Percentiles rank a stretch among this genome's conserved stretches.
phyloP scores from a whole-genome alignment of 1,139 yeast genomes.

The Candida anutae region DNA sequence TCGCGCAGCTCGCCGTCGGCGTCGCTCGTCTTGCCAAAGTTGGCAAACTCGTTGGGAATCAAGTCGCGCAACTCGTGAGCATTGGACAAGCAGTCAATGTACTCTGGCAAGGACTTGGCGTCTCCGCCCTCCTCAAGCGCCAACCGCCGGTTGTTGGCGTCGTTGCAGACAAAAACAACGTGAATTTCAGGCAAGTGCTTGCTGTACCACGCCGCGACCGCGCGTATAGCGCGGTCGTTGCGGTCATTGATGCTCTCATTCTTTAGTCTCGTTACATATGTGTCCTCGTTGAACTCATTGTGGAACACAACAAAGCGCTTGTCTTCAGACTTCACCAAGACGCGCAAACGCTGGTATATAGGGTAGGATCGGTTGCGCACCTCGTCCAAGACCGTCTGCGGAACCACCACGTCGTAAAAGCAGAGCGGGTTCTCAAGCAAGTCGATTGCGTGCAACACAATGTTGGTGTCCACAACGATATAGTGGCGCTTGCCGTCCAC shows the following conservation, averaged over 20 bases:
- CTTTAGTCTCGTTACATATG: slow-evolving; percentile 55
- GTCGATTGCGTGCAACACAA: slow-evolving; percentile 84
- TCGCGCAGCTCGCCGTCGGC: slow-evolving; percentile 28
- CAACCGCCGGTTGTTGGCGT: slow-evolving; percentile 54
- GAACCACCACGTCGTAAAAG: slow-evolving; percentile 83
- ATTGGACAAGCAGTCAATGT: slow-evolving; percentile 66
- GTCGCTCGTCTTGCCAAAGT: slow-evolving; percentile 3
- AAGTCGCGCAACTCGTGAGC: slow-evolving; percentile 74
- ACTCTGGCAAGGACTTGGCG: slow-evolving; percentile 54
- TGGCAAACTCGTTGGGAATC: slow-evolving; percentile 50
- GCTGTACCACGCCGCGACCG: slow-evolving; percentile 63
- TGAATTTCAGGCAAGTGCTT: slow-evolving; percentile 53
- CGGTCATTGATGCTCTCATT: slow-evolving; percentile 82
- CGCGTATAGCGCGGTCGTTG: slow-evolving; percentile 86
- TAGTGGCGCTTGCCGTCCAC: slow-evolving; percentile 49
- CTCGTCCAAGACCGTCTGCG: slow-evolving; percentile 92
- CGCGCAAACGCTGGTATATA: slow-evolving; percentile 75
- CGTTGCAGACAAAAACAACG: slow-evolving; percentile 70
- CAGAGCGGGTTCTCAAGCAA: slow-evolving; percentile 70
- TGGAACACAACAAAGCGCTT: slow-evolving; percentile 89
- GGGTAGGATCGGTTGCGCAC: slow-evolving; percentile 85
- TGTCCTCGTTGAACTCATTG: slow-evolving; percentile 76
- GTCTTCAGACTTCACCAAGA: slow-evolving; percentile 66
- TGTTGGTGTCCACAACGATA: slow-evolving; percentile 79
- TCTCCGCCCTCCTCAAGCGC: slow-evolving; percentile 49